Evolutionary conservation across 305 asterid species (phyloP).

Genomic region (Ruellia speciosa): DNA sequence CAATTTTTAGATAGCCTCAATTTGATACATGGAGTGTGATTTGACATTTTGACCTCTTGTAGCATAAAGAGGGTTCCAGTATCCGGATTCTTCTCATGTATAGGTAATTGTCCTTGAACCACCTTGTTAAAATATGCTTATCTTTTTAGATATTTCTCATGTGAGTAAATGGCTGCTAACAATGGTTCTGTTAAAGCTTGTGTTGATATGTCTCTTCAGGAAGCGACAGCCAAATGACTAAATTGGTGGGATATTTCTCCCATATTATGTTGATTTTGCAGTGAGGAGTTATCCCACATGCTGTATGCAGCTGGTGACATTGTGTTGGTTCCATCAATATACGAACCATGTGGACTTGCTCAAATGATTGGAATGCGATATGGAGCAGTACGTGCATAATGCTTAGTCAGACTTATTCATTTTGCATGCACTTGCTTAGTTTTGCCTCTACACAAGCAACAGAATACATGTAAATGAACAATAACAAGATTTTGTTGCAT

Average conservation of each 20-base stretch:
- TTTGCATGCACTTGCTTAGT: too few species aligned
- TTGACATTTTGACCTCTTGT: conserved; percentile 30
- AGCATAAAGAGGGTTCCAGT: conserved; percentile 67
- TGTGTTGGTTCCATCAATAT: conserved; percentile 84
- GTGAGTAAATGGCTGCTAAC: neutral
- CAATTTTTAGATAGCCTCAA: conserved; percentile 3
- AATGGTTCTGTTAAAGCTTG: neutral
- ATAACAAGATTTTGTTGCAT: neutral
- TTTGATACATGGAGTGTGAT: conserved; percentile 3
- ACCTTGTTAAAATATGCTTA: conserved; percentile 11
- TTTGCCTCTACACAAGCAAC: too few species aligned
- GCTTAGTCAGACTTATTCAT: neutral
- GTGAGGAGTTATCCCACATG: conserved; percentile 90
- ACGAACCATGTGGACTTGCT: conserved; percentile 89
- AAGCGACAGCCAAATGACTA: neutral
- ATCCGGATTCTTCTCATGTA: conserved; percentile 72
- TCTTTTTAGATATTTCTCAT: conserved; percentile 6
- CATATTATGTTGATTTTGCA: conserved; percentile 31
- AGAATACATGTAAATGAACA: neutral
- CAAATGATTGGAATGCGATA: conserved; percentile 95
- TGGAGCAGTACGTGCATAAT: conserved; percentile 56
- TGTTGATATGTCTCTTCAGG: too few species aligned
- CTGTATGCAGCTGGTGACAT: conserved; percentile 90
- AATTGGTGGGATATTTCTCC: neutral
- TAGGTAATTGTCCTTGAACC: conserved; percentile 35